These are phyloP conservation scores for Coniochaeta sp. DNA, from an alignment of 2,329 filamentous ascomycete genomes.

Conservation along the genomic window DNA sequence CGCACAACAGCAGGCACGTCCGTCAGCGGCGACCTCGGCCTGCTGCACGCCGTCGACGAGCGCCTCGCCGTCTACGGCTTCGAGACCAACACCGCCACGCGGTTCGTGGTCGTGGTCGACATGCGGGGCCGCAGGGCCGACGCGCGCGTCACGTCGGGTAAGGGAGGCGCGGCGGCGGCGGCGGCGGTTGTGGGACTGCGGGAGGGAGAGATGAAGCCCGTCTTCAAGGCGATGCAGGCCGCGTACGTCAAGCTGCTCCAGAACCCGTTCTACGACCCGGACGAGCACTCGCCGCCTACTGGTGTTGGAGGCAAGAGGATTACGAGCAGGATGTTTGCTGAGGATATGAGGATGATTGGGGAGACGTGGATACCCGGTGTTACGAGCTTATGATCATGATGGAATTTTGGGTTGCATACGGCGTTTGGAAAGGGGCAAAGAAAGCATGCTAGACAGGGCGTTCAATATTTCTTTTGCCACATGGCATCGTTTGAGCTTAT, in stretches of 20 bases:
- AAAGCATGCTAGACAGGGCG: no score
- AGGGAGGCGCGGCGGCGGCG: constrained; percentile 24
- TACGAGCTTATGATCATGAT: constrained; percentile 40
- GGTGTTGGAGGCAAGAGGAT: constrained; percentile 61
- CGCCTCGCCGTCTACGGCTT: constrained; percentile 89
- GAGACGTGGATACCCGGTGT: constrained; percentile 76
- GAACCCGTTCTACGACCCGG: constrained; percentile 91
- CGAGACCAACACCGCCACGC: constrained; percentile 91
- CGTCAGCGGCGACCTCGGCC: constrained; percentile 75
- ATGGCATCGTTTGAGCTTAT: neutral
- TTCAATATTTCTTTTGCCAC: no score
- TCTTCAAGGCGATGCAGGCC: constrained; percentile 87
- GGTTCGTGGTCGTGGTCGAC: constrained; percentile 85
- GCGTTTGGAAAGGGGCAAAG: neutral
- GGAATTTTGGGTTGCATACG: neutral
- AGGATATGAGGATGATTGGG: constrained; percentile 80
- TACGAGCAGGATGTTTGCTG: constrained; percentile 70
- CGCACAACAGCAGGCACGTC: constrained; percentile 35
- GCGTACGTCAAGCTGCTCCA: constrained; percentile 84
- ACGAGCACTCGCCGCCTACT: constrained; percentile 62
- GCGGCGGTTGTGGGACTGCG: constrained; percentile 53
- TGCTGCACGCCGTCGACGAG: constrained; percentile 91
- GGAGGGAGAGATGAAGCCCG: constrained; percentile 82
- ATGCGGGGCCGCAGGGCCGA: constrained; percentile 65
- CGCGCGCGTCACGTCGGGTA: constrained; percentile 5